Evolutionary conservation across 2,329 filamentous ascomycete genomes (phyloP).

Genomic region (Aspergillus sp.): DNA sequence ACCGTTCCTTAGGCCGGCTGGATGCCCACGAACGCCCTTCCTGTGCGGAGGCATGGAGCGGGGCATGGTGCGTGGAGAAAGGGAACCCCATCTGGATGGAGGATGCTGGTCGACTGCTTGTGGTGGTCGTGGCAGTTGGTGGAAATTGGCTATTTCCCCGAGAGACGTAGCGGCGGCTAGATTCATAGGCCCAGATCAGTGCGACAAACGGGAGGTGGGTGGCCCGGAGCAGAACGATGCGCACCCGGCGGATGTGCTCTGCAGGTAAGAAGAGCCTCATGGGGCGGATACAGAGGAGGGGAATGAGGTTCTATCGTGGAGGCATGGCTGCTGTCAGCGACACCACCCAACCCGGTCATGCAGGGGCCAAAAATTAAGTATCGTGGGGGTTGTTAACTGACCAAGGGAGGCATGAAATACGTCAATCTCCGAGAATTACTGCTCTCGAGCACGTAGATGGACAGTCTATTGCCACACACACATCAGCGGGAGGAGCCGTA

Average conservation of each 20-base stretch:
- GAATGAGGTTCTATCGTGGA: conserved; percentile 57
- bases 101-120: conserved; percentile 21
- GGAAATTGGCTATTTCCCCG: conserved; percentile 26
- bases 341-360: background rate
- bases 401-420: conserved; percentile 51
- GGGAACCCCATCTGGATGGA: conserved; percentile 21
- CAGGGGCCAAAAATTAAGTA: background rate
- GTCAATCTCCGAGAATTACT: conserved; percentile 50
- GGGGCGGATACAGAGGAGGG: conserved; percentile 58
- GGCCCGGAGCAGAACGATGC: conserved; percentile 60
- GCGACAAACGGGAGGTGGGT: conserved; percentile 61
- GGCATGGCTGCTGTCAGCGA: conserved; percentile 13
- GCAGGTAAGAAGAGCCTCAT: conserved; percentile 59
- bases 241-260: conserved; percentile 55
- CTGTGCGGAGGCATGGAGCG: conserved; percentile 27
- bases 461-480: conserved; percentile 32
- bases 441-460: conserved; percentile 49
- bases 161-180: conserved; percentile 34
- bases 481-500: conserved; percentile 12
- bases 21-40: conserved; percentile 25
- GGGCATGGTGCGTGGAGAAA: conserved; percentile 28
- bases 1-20: conserved; percentile 22
- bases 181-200: conserved; percentile 59
- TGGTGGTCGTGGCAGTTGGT: conserved; percentile 24
- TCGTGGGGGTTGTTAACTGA: conserved; percentile 27